phyloP scores from a whole-genome alignment of 2,329 filamentous ascomycete species.

The Nemania serpens region DNA sequence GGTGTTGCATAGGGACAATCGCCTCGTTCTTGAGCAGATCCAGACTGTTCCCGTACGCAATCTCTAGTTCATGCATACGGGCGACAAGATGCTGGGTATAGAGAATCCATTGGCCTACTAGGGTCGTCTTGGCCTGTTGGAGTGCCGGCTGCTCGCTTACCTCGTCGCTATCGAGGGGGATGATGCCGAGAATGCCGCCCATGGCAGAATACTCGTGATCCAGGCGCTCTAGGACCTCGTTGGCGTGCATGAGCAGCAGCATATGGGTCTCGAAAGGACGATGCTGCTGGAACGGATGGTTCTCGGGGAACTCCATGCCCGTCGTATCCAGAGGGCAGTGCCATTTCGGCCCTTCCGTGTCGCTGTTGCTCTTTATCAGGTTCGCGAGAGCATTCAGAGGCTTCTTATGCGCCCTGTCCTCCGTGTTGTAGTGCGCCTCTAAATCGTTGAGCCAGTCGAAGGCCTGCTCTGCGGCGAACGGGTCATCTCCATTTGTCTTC shows the following conservation, averaged over 20 bases:
- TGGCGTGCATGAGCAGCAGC: constrained; percentile 60
- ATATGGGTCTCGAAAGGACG: constrained; percentile 53
- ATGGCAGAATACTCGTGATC: constrained; percentile 62
- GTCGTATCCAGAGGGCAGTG: constrained; percentile 52
- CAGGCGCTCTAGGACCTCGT: constrained; percentile 62
- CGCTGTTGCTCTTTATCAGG: constrained; percentile 49
- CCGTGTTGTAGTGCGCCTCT: constrained; percentile 52
- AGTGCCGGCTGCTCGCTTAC: constrained; percentile 45
- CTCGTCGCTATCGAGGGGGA: constrained; percentile 50
- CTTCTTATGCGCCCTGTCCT: constrained; percentile 52
- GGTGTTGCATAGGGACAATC: constrained; percentile 54
- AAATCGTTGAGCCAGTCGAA: constrained; percentile 64
- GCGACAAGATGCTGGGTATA: constrained; percentile 58
- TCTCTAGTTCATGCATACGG: constrained; percentile 63
- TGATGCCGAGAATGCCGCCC: constrained; percentile 59
- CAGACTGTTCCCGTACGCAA: constrained; percentile 54
- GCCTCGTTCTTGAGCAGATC: constrained; percentile 57
- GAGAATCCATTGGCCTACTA: constrained; percentile 62
- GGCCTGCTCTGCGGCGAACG: constrained; percentile 51
- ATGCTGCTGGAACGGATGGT: constrained; percentile 26
- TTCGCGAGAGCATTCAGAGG: constrained; percentile 55
- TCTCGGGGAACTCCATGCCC: constrained; percentile 28
- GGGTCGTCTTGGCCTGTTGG: constrained; percentile 50
- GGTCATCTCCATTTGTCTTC: constrained; percentile 19
- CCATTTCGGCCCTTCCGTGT: constrained; percentile 47